Conservation (phyloP, 345 rosid genomes). For the Linum usitatissimum region DNA sequence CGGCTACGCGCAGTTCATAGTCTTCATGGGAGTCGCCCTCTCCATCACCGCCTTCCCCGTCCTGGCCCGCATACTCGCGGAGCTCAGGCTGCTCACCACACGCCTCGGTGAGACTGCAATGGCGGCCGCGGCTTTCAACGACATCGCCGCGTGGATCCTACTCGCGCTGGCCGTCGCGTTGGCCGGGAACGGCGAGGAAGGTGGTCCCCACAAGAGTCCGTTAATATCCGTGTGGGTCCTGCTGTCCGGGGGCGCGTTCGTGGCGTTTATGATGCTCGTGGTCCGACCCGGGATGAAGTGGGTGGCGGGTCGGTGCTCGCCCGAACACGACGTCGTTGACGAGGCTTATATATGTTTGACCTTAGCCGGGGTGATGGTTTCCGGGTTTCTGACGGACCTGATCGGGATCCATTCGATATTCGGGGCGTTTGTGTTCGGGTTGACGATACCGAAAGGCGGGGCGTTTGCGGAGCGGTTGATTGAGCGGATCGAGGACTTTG, state of each 20-base stretch:
- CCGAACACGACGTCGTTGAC: slow-evolving; percentile 39
- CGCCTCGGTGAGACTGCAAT: slow-evolving; percentile 63
- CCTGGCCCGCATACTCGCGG: slow-evolving; percentile 82
- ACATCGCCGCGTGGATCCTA: slow-evolving; percentile 77
- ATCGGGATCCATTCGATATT: slow-evolving; percentile 84
- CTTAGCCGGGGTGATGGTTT: slow-evolving; percentile 60
- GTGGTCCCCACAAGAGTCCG: slow-evolving; percentile 44
- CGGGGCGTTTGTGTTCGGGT: slow-evolving; percentile 73
- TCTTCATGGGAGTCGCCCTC: slow-evolving; percentile 89
- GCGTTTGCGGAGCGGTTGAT: slow-evolving; percentile 60
- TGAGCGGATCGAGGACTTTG: slow-evolving; percentile 77
- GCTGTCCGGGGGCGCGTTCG: slow-evolving; percentile 53
- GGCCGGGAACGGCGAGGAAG: slow-evolving; percentile 34
- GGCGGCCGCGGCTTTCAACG: slow-evolving; percentile 92
- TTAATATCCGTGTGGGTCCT: slow-evolving; percentile 64
- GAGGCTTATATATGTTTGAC: slow-evolving; percentile 70
- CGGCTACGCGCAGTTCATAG: slow-evolving; percentile 49
- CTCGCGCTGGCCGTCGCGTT: slow-evolving; percentile 77
- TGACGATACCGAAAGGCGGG: slow-evolving; percentile 76
- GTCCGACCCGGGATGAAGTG: slow-evolving; percentile 71
- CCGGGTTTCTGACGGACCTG: slow-evolving; percentile 56
- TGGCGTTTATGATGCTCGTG: slow-evolving; percentile 42
- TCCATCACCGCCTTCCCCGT: slow-evolving; percentile 95
- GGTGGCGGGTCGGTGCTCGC: slow-evolving; percentile 48
- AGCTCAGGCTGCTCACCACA: slow-evolving; percentile 70